Base-by-base conservation (phyloP, 352 stramenopile genomes). In the Poterioochromonas sp. region DNA sequence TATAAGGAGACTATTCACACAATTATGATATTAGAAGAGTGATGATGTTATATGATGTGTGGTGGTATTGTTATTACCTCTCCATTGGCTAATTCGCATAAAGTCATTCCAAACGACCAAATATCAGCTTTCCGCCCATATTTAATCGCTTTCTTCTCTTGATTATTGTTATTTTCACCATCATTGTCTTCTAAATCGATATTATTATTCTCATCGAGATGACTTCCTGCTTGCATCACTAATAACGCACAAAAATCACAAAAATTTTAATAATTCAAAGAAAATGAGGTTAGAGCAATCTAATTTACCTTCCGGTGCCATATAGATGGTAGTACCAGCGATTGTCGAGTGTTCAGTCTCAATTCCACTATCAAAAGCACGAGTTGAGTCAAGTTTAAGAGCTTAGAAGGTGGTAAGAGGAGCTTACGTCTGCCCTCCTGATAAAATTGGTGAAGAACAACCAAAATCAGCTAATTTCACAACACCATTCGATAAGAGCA, bases 401-500 rank as follows among this genome's bases (percentile, higher is more conserved):
- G 22, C 12, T 68, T 35, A 68, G 5, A 68, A 5, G 58, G 22
- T 5, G 5, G 20, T 22, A 22, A 41, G 22, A 18, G 5, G 5
- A 40, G 35, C 35, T 40, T 35, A 68, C 58, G 58, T 68, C 5
- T 40, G 5, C 5, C 20, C 29, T 22, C 5, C 5, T 68, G 5
- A 5, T 20, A 51, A 51, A 32, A 63, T 26, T 26, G 53, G 8
- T 63, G 63, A 37, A 44, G 63, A 5, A 34, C 63, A 74, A 20
- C 65, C 65, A 39, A 74, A 74, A 60, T 74, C 65, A 60, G 65
- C 65, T 40, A 74, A 26, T 60, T 74, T 74, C 34, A 74, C 34
- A 3, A 74, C n/a, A n/a, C 65, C 65, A 40, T 60, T 40, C 11
- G 5, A 20, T 37, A 74, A n/a, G 5, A 74, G 37, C 15, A 74